Conservation (phyloP, 2,329 filamentous ascomycete genomes). For the Cadophora malorum region DNA sequence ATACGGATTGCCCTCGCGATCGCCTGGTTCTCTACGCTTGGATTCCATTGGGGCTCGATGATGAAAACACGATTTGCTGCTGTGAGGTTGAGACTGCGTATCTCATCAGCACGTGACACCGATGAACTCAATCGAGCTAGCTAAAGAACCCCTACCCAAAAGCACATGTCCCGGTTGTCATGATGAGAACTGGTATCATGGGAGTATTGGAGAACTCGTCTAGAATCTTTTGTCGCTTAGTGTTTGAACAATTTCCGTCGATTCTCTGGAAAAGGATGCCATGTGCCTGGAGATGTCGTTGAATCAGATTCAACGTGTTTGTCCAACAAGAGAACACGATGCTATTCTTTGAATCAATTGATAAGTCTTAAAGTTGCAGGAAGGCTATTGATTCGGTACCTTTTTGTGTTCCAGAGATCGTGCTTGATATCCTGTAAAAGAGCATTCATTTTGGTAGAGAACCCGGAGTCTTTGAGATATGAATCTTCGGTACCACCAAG, state of each 20-base stretch:
- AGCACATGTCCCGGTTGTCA: constrained; percentile 47
- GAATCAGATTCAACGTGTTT: constrained; percentile 1
- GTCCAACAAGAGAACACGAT: constrained; percentile 7
- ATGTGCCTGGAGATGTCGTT: neutral
- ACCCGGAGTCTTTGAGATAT: neutral
- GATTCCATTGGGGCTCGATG: constrained; percentile 45
- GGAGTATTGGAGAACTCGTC: constrained; percentile 20
- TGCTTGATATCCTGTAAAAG: neutral
- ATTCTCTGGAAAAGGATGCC: neutral
- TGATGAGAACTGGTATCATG: constrained; percentile 48
- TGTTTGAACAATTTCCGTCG: neutral
- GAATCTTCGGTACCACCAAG: neutral
- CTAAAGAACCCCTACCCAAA: constrained; percentile 27
- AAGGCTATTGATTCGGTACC: neutral
- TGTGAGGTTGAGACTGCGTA: constrained; percentile 39
- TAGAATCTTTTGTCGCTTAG: neutral
- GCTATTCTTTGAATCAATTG: neutral
- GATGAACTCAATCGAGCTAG: neutral
- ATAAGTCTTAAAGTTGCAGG: neutral
- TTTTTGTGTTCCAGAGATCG: neutral
- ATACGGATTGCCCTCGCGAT: constrained; percentile 38
- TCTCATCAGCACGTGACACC: neutral
- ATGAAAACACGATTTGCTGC: constrained; percentile 41
- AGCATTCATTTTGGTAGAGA: neutral
- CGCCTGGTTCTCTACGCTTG: constrained; percentile 42